Conservation (phyloP, 495 filamentous ascomycete genomes). For the Coniosporium apollinis region DNA sequence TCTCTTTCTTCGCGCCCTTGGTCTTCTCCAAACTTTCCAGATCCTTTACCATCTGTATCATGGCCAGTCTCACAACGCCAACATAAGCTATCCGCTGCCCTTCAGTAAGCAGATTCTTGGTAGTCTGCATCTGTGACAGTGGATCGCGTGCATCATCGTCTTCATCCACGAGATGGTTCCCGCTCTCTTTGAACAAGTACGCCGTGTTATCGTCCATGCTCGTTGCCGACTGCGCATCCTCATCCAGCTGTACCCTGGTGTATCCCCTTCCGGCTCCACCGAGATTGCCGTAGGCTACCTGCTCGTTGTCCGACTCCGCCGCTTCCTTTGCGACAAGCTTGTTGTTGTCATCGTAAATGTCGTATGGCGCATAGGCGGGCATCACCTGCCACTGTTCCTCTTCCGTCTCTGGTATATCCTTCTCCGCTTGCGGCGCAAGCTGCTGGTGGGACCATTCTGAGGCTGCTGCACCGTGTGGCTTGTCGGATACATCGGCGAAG, state of each 20-base stretch:
- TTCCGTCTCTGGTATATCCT: conserved; percentile 31
- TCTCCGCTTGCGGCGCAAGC: conserved; percentile 36
- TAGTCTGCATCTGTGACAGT: conserved; percentile 81
- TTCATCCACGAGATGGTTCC: conserved; percentile 51
- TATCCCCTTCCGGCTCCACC: conserved; percentile 90
- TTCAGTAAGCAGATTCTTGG: conserved; percentile 88
- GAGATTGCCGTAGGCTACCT: conserved; percentile 52
- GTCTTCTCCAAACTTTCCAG: conserved; percentile 35
- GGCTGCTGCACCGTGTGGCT: conserved; percentile 20
- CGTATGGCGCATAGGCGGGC: conserved; percentile 80
- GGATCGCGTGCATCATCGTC: conserved; percentile 55
- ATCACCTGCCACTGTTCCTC: conserved; percentile 75
- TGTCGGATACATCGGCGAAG: not conserved
- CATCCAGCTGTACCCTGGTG: conserved; percentile 80
- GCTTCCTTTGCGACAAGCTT: conserved; percentile 68
- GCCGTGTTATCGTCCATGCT: conserved; percentile 96
- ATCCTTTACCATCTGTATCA: conserved; percentile 59
- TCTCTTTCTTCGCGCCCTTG: conserved; percentile 46
- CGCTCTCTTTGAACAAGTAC: conserved; percentile 70
- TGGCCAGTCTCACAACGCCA: conserved; percentile 62
- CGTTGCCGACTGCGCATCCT: conserved; percentile 82
- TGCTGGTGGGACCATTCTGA: conserved; percentile 92
- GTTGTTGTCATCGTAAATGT: conserved; percentile 90
- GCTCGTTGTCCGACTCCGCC: conserved; percentile 50
- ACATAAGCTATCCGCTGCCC: conserved; percentile 95